Evolutionary conservation across 352 stramenopile species (phyloP), one percentile per base, ranked within the genome.

Genomic region (Elongisporangium prolatum): DNA sequence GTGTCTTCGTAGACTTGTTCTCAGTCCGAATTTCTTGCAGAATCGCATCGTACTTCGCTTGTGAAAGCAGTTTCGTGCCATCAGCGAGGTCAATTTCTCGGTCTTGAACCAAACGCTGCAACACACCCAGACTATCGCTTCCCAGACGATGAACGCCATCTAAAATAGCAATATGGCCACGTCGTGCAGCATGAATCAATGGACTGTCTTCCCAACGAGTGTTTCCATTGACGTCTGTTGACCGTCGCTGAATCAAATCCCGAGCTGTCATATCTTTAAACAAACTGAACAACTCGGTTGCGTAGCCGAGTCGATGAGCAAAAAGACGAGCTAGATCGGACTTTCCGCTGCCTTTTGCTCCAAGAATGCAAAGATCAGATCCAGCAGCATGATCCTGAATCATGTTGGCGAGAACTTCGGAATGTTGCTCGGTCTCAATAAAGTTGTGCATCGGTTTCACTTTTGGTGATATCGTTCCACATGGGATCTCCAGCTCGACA

Each of bases 121-220:
- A 73, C 0, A 95, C 85, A 4, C 82, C 77, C 7, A 98, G 74
- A 22, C 89, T 96, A 74, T 97, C 95, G 17, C 83, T 78, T 11
- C 86, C 75, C 5, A 98, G 73, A 13, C 95, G 96, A 56, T 99
- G 91, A 8, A 98, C 78, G 18, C 95, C 95, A 78, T 98, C 96
- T 3, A 99, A 63, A 47, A 98, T 82, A 0, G 82, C 80, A 3
- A 96, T 61, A 54, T 90, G 75, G 0, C 95, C 96, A 25, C 84
- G 71, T 16, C 84, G 62, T 51, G 93, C 93, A 6, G 95, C 93
- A 59, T 89, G 77, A 18, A 97, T 86, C 4, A 98, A 67, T 9
- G 94, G 92, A 48, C 90, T 97, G 54, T 97, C 80, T 63, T 93
- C 84, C 96, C 96, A 99, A 14, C 61, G 77, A 9, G 95, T 98